These are phyloP conservation scores for Nitzschia putrida DNA, from an alignment of 108 stramenopile genomes.

Conservation along the genomic window DNA sequence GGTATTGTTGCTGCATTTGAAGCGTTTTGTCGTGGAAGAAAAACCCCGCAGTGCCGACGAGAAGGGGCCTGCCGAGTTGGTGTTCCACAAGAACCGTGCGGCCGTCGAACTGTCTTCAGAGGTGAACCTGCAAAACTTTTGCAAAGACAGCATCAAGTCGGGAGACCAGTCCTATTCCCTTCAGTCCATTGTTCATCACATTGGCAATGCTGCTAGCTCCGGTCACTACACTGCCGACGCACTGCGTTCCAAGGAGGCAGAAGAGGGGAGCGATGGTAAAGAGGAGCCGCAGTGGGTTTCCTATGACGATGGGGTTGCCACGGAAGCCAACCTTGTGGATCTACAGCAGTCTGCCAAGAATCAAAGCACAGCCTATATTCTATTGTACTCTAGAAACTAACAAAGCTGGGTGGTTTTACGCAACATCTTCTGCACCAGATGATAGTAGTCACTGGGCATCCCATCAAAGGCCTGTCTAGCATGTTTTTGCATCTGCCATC, in stretches of 20 bases:
- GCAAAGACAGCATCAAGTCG: neutral
- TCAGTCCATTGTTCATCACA: constrained; percentile 70
- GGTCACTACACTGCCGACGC: constrained; percentile 78
- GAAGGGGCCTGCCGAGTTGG: constrained; percentile 8
- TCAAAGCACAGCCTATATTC: constrained; percentile 51
- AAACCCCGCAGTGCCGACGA: neutral
- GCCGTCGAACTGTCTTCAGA: constrained; percentile 19
- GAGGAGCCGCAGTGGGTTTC: constrained; percentile 33
- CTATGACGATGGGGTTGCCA: constrained; percentile 38
- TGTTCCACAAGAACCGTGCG: constrained; percentile 59
- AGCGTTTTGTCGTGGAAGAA: constrained; percentile 69
- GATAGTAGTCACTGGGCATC: no score
- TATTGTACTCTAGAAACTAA: constrained; percentile 30
- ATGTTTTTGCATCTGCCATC: no score
- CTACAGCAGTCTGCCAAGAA: constrained; percentile 2
- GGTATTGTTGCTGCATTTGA: constrained; percentile 73
- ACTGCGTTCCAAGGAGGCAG: constrained; percentile 10
- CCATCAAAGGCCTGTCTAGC: no score
- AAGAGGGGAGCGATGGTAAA: constrained; percentile 4
- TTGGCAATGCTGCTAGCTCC: constrained; percentile 60
- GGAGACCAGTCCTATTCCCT: constrained; percentile 30
- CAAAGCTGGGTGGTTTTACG: no score
- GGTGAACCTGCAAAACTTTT: constrained; percentile 15
- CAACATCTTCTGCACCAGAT: no score
- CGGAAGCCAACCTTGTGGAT: neutral